Evolutionary conservation across 2,329 filamentous ascomycete species (phyloP).

Genomic region (Phialophora verrucosa): DNA sequence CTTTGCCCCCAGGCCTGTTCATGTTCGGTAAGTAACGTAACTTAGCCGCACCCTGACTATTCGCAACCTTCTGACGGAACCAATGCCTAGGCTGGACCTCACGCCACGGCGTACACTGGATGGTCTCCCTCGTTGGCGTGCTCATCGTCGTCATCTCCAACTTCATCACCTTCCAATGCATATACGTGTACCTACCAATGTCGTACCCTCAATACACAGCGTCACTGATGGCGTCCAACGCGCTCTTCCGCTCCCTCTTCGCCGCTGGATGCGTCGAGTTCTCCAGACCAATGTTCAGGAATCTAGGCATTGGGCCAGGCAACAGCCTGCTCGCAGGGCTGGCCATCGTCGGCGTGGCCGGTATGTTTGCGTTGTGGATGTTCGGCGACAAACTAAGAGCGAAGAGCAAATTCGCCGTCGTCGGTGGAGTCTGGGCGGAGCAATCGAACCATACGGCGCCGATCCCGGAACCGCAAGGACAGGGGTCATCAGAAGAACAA

Average conservation of each 20-base stretch:
- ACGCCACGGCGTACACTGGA: conserved; percentile 45
- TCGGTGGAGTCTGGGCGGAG: background rate
- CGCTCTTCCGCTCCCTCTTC: conserved; percentile 40
- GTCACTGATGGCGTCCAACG: conserved; percentile 38
- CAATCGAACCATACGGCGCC: background rate
- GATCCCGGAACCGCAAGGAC: background rate
- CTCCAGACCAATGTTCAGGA: conserved; percentile 43
- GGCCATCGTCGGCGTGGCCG: conserved; percentile 51
- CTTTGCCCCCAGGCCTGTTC: conserved; percentile 63
- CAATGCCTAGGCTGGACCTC: conserved; percentile 36
- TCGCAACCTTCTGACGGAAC: background rate
- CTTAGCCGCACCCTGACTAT: conserved; percentile 42
- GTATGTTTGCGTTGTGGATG: conserved; percentile 65
- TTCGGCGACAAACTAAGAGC: conserved; percentile 61
- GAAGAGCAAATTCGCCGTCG: conserved; percentile 62
- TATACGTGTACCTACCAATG: conserved; percentile 36
- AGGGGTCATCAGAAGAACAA: background rate
- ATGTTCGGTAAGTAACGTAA: conserved; percentile 48
- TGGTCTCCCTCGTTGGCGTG: conserved; percentile 48
- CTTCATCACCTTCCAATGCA: conserved; percentile 36
- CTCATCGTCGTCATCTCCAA: conserved; percentile 44
- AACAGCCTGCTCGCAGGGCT: conserved; percentile 46
- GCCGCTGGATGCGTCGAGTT: conserved; percentile 46
- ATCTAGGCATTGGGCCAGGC: conserved; percentile 43
- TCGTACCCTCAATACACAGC: conserved; percentile 36